A percentile compares a stretch with the other conserved stretches of the same genome.
Evolutionary conservation across 1,284 basidiomycete genomes (phyloP).

Genomic region (Abortiporus biennis): DNA sequence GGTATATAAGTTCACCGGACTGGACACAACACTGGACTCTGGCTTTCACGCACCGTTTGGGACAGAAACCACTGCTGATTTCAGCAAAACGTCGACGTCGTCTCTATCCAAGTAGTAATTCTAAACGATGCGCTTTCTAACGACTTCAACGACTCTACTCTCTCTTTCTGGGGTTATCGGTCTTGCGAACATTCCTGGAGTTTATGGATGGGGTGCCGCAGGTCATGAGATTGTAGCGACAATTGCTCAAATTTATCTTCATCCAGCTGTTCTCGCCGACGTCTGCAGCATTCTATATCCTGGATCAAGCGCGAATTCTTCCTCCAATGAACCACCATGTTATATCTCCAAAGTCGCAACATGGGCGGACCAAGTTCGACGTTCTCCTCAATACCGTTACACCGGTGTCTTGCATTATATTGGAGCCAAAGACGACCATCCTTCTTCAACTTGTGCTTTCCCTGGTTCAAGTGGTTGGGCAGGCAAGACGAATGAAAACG

Average conservation of each 20-base stretch:
- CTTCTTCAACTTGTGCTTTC: conserved; percentile 69
- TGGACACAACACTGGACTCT: too few species aligned
- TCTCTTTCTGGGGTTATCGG: conserved; percentile 4
- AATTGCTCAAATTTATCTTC: conserved; percentile 87
- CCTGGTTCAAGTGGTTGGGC: conserved; percentile 78
- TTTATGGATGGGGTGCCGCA: conserved; percentile 27
- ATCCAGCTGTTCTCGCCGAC: conserved; percentile 63
- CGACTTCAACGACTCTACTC: not conserved
- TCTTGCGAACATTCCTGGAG: conserved; percentile 14
- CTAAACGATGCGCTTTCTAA: not conserved
- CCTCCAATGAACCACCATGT: conserved; percentile 40
- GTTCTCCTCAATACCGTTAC: conserved; percentile 43
- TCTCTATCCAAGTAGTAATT: too few species aligned
- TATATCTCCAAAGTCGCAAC: conserved; percentile 77
- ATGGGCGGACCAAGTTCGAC: conserved; percentile 78
- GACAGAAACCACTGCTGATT: too few species aligned
- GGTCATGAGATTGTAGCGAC: conserved; percentile 92
- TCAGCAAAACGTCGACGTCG: too few species aligned
- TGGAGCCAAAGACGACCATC: conserved; percentile 70
- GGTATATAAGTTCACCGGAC: too few species aligned
- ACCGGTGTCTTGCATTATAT: conserved; percentile 73
- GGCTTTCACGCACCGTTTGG: too few species aligned
- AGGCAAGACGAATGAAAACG: conserved; percentile 59
- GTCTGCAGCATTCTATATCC: conserved; percentile 68
- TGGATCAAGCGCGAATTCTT: conserved; percentile 27